These are phyloP conservation scores for Galeopsis tetrahit DNA, from an alignment of 257 asterid species.

Conservation along the genomic window DNA sequence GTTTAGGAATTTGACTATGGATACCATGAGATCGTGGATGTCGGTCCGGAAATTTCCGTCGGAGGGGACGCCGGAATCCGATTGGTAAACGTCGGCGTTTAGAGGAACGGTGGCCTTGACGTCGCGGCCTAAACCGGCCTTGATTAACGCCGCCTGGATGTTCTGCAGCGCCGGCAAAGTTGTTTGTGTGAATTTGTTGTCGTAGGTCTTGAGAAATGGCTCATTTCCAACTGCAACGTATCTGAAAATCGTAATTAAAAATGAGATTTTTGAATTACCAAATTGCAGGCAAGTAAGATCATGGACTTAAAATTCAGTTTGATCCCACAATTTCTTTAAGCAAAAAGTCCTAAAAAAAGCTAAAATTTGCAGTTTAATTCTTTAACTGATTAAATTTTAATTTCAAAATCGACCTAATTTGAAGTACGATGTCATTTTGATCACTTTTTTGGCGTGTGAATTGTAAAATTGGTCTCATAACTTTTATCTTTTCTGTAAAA, in stretches of 20 bases:
- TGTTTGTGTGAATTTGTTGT: slow-evolving; percentile 54
- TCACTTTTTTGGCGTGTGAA: no score
- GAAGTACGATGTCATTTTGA: no score
- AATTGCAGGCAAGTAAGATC: no score
- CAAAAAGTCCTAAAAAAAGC: no score
- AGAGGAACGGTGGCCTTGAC: slow-evolving; percentile 86
- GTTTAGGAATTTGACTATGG: slow-evolving; percentile 60
- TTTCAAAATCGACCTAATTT: no score
- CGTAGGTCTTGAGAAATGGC: slow-evolving; percentile 68
- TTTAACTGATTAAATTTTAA: no score
- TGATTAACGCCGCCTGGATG: slow-evolving; percentile 78
- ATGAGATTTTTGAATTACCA: no score
- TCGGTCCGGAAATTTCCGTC: slow-evolving; percentile 77
- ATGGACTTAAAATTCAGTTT: no score
- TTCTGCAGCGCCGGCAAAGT: slow-evolving; percentile 80
- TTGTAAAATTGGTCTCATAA: no score
- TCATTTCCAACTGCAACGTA: slow-evolving; percentile 88
- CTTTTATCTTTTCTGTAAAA: no score
- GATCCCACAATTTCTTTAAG: no score
- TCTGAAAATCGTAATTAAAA: slow-evolving; percentile 38
- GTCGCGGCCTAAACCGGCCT: slow-evolving; percentile 75
- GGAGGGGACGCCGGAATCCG: slow-evolving; percentile 58
- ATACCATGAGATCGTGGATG: slow-evolving; percentile 58
- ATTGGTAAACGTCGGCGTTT: slow-evolving; percentile 83
- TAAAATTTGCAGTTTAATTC: no score